Conservation (phyloP, 1,284 basidiomycete species). For the Somion occarium region DNA sequence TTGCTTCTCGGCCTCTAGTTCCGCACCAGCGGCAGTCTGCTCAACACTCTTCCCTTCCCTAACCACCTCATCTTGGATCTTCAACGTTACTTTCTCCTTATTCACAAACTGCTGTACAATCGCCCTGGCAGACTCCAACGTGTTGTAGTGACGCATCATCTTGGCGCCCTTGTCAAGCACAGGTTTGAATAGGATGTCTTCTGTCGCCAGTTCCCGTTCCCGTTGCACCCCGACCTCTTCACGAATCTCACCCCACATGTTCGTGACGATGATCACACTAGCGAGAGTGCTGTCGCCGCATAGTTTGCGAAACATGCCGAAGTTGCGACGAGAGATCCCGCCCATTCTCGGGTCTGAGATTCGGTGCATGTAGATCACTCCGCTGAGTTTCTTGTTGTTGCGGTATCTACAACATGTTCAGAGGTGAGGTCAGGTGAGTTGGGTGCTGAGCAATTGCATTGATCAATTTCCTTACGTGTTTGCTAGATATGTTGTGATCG, state of each 20-base stretch:
- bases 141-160: slow-evolving; percentile 15
- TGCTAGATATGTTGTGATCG: slow-evolving; percentile 3
- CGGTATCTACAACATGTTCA: slow-evolving; percentile 35
- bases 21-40: slow-evolving; percentile 8
- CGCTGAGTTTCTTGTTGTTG: slow-evolving; percentile 35
- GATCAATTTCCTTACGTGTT: slow-evolving; percentile 1
- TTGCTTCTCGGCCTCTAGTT: slow-evolving; percentile 7
- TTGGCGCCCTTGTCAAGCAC: slow-evolving; percentile 16
- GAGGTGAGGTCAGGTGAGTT: no score
- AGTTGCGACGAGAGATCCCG: slow-evolving; percentile 45
- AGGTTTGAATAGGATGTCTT: slow-evolving; percentile 17
- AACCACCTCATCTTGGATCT: slow-evolving; percentile 15
- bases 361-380: slow-evolving; percentile 52
- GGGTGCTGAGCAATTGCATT: no score
- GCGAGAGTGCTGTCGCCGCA: slow-evolving; percentile 45
- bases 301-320: slow-evolving; percentile 44
- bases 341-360: slow-evolving; percentile 49
- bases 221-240: slow-evolving; percentile 12
- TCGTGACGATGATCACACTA: slow-evolving; percentile 48
- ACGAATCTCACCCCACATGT: slow-evolving; percentile 44
- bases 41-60: slow-evolving; percentile 3
- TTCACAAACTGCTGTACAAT: slow-evolving; percentile 12
- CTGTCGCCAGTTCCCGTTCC: slow-evolving; percentile 15
- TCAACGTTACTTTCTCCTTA: slow-evolving; percentile 5
- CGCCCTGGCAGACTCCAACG: slow-evolving; percentile 10